Evolutionary conservation across 768 basidiomycete genomes (phyloP).

Genomic region (Guyanaporus albipodus): DNA sequence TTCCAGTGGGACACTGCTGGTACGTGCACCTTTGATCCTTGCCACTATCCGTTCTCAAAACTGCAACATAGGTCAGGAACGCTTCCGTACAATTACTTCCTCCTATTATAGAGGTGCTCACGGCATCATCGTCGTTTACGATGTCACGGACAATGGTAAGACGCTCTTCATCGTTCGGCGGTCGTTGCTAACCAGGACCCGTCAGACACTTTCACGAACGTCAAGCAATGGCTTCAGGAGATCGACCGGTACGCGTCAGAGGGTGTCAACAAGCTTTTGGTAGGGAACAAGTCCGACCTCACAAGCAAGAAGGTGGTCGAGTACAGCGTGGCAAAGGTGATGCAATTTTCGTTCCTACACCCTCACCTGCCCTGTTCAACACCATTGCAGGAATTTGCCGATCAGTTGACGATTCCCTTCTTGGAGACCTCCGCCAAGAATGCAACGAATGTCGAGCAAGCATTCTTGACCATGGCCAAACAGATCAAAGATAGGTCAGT

Average conservation of each 20-base stretch:
- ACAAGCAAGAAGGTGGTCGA: slow-evolving; percentile 95
- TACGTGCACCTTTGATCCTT: slow-evolving; percentile 29
- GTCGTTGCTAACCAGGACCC: slow-evolving; percentile 5
- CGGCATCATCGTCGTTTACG: slow-evolving; percentile 98
- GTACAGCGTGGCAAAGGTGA: slow-evolving; percentile 81
- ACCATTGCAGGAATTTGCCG: slow-evolving; percentile 79
- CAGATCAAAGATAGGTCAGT: slow-evolving; percentile 87
- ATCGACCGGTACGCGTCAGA: slow-evolving; percentile 96
- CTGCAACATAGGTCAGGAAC: slow-evolving; percentile 73
- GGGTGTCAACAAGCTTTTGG: slow-evolving; percentile 96
- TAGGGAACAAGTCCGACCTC: slow-evolving; percentile 99
- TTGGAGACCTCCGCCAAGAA: slow-evolving; percentile 99
- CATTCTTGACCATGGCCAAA: slow-evolving; percentile 98
- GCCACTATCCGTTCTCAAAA: slow-evolving; percentile 1
- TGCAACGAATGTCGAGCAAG: slow-evolving; percentile 97
- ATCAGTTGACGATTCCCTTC: slow-evolving; percentile 91
- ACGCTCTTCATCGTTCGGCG: neutral
- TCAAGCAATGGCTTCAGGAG: slow-evolving; percentile 93
- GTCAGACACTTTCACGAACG: slow-evolving; percentile 88
- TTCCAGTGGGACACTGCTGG: slow-evolving; percentile 93
- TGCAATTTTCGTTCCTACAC: slow-evolving; percentile 1
- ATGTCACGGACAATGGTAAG: slow-evolving; percentile 90
- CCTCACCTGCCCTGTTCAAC: slow-evolving; percentile 1
- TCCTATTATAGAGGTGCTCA: slow-evolving; percentile 99
- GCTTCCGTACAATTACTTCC: slow-evolving; percentile 98